Base-by-base conservation (phyloP, 192 early-diverging fungal genomes). In the Podila clonocystis region DNA sequence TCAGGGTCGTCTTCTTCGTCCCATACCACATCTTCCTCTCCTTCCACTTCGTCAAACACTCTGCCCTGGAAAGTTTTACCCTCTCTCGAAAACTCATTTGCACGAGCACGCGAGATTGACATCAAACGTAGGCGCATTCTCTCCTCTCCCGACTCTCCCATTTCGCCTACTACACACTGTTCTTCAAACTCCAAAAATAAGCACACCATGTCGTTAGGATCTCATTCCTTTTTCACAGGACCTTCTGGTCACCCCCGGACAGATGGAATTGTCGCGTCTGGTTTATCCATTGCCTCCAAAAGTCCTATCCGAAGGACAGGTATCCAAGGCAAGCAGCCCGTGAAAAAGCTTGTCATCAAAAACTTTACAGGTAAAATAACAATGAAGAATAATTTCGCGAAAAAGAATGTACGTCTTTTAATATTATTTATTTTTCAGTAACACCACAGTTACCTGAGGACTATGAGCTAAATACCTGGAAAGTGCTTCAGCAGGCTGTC, bases 391-490 rank as follows among this genome's bases (percentile, higher is more conserved):
- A 45, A 17, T 17, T 45, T 45, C 15, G 41, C 41, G 13, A 17
- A 24, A 11, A 20, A 65, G 52, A 30, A 28, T 38, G 41, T 12
- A 28, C 17, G 20, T 13, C 12, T 45, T 64, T 62, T 50, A 50
- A 22, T 31, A 3, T 65, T 28, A 9, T 36, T 31, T 11, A n/a
- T 11, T 64, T 26, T 58, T 9, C 65, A 87, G 86, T 75, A 31
- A 89, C 84, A 67, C 88, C 88, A 9, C 69, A 77, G 28, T 71
- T 95, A 31, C 94, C 95, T 12, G 85, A 84, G 29, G 87, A 88
- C 52, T 97, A 90, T 78, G 89, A 93, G 59, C 71, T 84, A 8
- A 86, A 86, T 58, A 91, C 91, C 9, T 92, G 92, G 85, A 71
- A 68, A 29, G 85, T 89, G 22, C 87, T 97, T 8, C 85, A 92